phyloP scores from a whole-genome alignment of 352 stramenopile species.

The Globisporangium paroecandrum region DNA sequence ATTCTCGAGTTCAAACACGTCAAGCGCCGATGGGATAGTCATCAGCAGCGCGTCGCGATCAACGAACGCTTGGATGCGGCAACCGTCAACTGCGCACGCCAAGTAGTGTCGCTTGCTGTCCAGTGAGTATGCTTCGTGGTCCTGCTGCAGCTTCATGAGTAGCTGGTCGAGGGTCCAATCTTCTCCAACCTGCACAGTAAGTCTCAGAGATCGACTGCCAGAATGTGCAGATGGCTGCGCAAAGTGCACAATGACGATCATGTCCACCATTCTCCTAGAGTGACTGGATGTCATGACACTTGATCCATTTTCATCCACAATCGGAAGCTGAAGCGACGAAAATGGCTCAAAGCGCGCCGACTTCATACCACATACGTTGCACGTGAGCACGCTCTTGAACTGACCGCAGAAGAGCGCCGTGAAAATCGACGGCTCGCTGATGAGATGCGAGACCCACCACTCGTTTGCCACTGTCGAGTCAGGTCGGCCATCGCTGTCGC shows the following conservation, averaged over 20 bases:
- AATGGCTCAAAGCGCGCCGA: conserved; percentile 87
- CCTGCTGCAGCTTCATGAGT: conserved; percentile 28
- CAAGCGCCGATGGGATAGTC: conserved; percentile 24
- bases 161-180: conserved; percentile 43
- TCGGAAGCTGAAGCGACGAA: conserved; percentile 66
- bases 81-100: conserved; percentile 23
- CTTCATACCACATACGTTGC: conserved; percentile 81
- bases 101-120: conserved; percentile 19
- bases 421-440: conserved; percentile 93
- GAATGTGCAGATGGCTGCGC: conserved; percentile 15
- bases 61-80: conserved; percentile 27
- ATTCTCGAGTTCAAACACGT: conserved; percentile 43
- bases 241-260: conserved; percentile 40
- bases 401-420: conserved; percentile 96
- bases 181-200: conserved; percentile 19
- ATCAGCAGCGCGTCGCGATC: conserved; percentile 30
- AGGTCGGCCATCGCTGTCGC: conserved; percentile 91
- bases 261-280: conserved; percentile 17
- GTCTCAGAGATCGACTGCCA: conserved; percentile 14
- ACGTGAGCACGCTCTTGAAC: conserved; percentile 94
- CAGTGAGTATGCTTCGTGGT: conserved; percentile 19
- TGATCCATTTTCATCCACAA: conserved; percentile 16
- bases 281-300: not conserved
- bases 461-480: conserved; percentile 94
- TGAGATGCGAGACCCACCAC: conserved; percentile 96